A percentile compares a stretch with the other conserved stretches of the same genome.
Evolutionary conservation across 23 red algal genomes (phyloP).

Genomic region (Gracilaria domingensis): DNA sequence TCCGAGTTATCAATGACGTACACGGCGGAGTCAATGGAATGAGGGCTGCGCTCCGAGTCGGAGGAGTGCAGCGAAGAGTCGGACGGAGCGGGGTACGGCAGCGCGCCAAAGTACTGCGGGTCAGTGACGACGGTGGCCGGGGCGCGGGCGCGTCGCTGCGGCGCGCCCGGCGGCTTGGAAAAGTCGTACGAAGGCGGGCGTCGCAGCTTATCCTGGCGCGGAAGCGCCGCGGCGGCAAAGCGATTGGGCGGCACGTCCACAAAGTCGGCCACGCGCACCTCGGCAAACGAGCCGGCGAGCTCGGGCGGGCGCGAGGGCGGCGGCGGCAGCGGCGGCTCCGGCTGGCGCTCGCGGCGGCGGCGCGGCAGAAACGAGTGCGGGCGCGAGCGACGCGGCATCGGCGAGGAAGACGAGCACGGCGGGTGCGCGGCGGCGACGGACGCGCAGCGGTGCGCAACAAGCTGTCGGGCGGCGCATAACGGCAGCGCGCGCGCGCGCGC

Average conservation of each 20-base stretch:
- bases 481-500: no score
- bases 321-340: not conserved
- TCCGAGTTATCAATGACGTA: constrained; percentile 2
- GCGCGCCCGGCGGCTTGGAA: not conserved
- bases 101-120: constrained; percentile 3
- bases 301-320: not conserved
- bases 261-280: constrained; percentile 41
- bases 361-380: constrained; percentile 8
- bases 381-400: not conserved
- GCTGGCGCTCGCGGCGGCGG: not conserved
- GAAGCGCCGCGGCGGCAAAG: not conserved
- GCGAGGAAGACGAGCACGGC: not conserved
- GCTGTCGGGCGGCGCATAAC: not conserved
- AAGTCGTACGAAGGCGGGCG: constrained; percentile 15
- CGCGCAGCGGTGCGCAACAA: not conserved
- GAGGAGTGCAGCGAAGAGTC: not conserved
- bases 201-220: not conserved
- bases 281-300: not conserved
- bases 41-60: not conserved
- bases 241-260: constrained; percentile 14
- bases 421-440: not conserved
- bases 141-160: not conserved
- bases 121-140: constrained; percentile 7
- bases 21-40: not conserved
- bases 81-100: not conserved